A percentile compares a stretch with the other conserved stretches of the same genome.
Evolutionary conservation across 306 rosid genomes (phyloP).

Genomic region (Nissolia schottii): DNA sequence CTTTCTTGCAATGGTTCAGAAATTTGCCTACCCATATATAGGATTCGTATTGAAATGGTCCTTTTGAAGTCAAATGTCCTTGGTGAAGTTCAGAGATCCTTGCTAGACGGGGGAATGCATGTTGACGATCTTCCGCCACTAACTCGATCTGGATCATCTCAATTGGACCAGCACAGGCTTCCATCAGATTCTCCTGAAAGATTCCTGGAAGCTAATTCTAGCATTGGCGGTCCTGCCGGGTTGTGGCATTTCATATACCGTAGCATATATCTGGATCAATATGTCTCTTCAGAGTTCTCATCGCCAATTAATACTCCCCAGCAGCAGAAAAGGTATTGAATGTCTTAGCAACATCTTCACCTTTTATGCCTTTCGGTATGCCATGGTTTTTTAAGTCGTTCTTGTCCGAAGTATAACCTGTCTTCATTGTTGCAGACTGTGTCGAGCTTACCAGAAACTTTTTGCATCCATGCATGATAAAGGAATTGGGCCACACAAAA

Average conservation of each 20-base stretch:
- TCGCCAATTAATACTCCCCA: conserved; percentile 54
- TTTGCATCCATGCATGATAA: conserved; percentile 86
- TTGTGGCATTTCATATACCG: conserved; percentile 97
- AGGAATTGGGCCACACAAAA: conserved; percentile 90
- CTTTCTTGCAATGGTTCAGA: conserved; percentile 27
- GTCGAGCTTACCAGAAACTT: conserved; percentile 87
- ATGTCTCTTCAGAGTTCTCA: conserved; percentile 86
- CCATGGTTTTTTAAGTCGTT: neutral
- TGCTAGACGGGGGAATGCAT: conserved; percentile 94
- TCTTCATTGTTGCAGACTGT: conserved; percentile 59
- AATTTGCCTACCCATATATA: conserved; percentile 38
- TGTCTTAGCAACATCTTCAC: neutral
- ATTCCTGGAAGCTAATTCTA: conserved; percentile 53
- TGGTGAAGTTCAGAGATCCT: conserved; percentile 95
- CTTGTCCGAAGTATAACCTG: conserved; percentile 19
- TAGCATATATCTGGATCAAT: conserved; percentile 89
- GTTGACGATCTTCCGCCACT: conserved; percentile 81
- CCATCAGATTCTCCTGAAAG: conserved; percentile 77
- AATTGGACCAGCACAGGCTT: conserved; percentile 57
- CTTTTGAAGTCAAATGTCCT: conserved; percentile 91
- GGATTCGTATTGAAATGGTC: conserved; percentile 81
- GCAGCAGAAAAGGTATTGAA: conserved; percentile 74
- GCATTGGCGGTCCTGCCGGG: conserved; percentile 83
- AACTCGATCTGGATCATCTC: conserved; percentile 58
- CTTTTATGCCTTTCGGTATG: conserved; percentile 7